Conservation (phyloP, 371 early-diverging fungal genomes). For the Umbelopsis sp. region DNA sequence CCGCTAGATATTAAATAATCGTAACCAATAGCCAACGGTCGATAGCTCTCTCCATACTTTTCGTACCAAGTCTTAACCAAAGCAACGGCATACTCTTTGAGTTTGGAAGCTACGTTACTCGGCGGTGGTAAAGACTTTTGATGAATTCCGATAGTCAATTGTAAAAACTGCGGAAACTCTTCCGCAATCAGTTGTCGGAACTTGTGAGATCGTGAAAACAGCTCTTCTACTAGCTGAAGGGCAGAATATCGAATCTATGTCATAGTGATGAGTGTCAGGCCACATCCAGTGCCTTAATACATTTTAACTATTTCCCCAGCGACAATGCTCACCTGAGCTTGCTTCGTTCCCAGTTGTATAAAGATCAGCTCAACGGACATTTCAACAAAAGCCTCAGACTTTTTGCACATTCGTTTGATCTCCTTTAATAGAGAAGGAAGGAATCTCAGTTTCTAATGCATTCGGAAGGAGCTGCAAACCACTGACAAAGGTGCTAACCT, state of each 20-base stretch:
- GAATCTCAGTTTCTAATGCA: background rate
- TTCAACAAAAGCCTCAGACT: conserved; percentile 45
- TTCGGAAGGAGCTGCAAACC: background rate
- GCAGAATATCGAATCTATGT: conserved; percentile 67
- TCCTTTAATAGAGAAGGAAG: conserved; percentile 28
- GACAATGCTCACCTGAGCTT: conserved; percentile 57
- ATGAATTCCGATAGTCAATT: conserved; percentile 63
- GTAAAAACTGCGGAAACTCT: conserved; percentile 58
- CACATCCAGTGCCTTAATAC: background rate
- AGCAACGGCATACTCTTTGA: conserved; percentile 56
- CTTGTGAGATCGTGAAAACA: conserved; percentile 70
- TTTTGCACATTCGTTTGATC: conserved; percentile 62
- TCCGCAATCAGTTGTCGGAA: conserved; percentile 60
- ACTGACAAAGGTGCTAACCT: conserved; percentile 25
- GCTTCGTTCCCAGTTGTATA: conserved; percentile 59
- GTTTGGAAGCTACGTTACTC: conserved; percentile 46
- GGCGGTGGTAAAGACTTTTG: conserved; percentile 64
- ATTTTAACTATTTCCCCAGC: background rate
- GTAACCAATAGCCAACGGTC: conserved; percentile 55
- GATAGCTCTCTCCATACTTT: conserved; percentile 59
- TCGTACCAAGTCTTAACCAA: conserved; percentile 60
- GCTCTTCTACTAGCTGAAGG: conserved; percentile 61
- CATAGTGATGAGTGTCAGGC: background rate
- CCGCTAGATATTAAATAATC: conserved; percentile 54
- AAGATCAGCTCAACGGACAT: conserved; percentile 50